Base-by-base conservation (phyloP, 2,329 filamentous ascomycete species). In the Fusarium sp. region DNA sequence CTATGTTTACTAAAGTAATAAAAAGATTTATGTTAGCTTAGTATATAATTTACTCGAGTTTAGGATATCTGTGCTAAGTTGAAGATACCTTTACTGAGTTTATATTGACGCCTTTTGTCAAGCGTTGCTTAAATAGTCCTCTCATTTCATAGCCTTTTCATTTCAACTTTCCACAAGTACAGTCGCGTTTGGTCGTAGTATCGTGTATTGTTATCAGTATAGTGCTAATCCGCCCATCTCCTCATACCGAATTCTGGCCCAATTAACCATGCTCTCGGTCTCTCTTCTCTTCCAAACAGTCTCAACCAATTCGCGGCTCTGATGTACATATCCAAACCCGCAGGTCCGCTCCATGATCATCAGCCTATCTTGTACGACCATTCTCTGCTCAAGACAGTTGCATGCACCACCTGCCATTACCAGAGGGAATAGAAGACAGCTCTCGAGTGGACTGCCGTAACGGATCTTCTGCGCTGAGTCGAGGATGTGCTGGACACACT, bases 201-300 rank as follows among this genome's bases (percentile, higher is more conserved):
- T 9, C 17, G 1, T 41, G 20, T 3, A 30, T 34, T n/a, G 6
- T 3, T 17, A 18, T 45, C 24, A 66, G 14, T 66, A 66, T 8
- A 66, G 59, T 28, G 62, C 62, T 14, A 66, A 47, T 9, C 62
- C 62, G 0, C 62, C 59, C 62, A 66, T 66, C 39, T 66, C 62
- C 36, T 66, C 62, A 47, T 66, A 66, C 3, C 62, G 62, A 15
- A 66, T 66, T 2, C 62, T 64, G 5, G 62, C 62, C 62, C 62
- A 66, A 5, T 66, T 66, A 3, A 66, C 62, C 62, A 66, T 64
- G 1, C 34, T 39, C 18, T 64, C 62, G 1, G 62, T 66, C 12
- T 66, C 59, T 15, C 62, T 64, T 15, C 62, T 54, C 17, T 66
- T 66, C 62, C 62, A 66, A 22, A 66, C 62, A 15, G 62, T 66